Evolutionary conservation across 2,329 filamentous ascomycete species (phyloP).

Genomic region (Alternaria novae-zelandiae): DNA sequence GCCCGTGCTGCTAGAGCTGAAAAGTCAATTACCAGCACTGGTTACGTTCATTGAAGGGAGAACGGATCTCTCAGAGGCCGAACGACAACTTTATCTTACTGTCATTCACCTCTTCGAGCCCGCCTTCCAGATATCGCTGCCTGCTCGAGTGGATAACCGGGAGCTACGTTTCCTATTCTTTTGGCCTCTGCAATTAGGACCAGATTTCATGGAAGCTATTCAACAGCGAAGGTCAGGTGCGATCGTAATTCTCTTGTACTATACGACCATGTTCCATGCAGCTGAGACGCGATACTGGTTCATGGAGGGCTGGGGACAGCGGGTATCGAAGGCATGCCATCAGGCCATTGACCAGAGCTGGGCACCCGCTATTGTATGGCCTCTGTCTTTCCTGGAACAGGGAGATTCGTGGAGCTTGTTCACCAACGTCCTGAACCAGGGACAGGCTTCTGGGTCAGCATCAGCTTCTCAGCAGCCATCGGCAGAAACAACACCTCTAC

Average conservation of each 20-base stretch:
- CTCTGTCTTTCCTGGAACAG: constrained; percentile 24
- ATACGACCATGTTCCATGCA: constrained; percentile 43
- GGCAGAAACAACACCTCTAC: constrained; percentile 3
- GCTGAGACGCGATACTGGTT: constrained; percentile 50
- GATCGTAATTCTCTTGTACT: constrained; percentile 49
- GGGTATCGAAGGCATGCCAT: constrained; percentile 31
- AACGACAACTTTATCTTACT: constrained; percentile 21
- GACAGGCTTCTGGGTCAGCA: not conserved
- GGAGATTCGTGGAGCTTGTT: constrained; percentile 12
- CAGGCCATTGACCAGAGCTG: constrained; percentile 33
- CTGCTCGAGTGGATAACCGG: constrained; percentile 38
- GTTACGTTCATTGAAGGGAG: constrained; percentile 28
- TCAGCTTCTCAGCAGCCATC: constrained; percentile 8
- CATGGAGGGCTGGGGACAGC: constrained; percentile 45
- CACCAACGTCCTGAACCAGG: not conserved
- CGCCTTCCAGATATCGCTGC: constrained; percentile 27
- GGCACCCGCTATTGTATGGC: constrained; percentile 36
- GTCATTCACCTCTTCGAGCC: constrained; percentile 28
- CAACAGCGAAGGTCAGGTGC: constrained; percentile 42
- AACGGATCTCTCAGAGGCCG: constrained; percentile 22
- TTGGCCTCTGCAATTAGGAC: constrained; percentile 48
- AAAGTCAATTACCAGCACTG: constrained; percentile 28
- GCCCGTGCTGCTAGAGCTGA: constrained; percentile 35
- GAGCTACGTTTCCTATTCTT: constrained; percentile 44
- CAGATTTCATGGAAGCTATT: constrained; percentile 41